phyloP scores from a whole-genome alignment of 352 stramenopile genomes.

The Phytophthora kernoviae region DNA sequence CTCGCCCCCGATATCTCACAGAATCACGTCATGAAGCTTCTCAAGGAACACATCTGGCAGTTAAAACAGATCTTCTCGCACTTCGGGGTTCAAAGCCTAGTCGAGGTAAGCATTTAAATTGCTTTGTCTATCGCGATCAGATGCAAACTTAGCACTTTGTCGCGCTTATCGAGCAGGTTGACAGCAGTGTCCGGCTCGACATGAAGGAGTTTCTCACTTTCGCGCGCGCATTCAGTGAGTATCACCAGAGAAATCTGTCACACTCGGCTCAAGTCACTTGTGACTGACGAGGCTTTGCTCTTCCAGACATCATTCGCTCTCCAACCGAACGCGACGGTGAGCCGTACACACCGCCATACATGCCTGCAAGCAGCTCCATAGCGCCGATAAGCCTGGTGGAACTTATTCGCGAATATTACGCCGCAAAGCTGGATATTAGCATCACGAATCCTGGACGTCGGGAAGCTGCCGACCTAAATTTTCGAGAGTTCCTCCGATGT shows the following conservation, averaged over 20 bases:
- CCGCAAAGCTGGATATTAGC: constrained; percentile 75
- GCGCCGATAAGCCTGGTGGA: constrained; percentile 66
- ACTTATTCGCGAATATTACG: constrained; percentile 73
- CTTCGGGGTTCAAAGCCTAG: constrained; percentile 66
- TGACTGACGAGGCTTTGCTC: neutral
- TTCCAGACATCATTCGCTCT: constrained; percentile 53
- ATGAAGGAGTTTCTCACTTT: constrained; percentile 76
- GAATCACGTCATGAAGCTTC: constrained; percentile 68
- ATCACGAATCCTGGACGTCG: constrained; percentile 54
- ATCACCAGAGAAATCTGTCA: neutral
- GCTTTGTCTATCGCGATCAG: neutral
- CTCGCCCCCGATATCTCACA: constrained; percentile 74
- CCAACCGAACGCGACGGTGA: constrained; percentile 57
- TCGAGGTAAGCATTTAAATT: constrained; percentile 33
- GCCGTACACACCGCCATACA: constrained; percentile 40
- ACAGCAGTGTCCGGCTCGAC: constrained; percentile 54
- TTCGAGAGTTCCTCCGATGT: constrained; percentile 77
- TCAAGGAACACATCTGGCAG: constrained; percentile 71
- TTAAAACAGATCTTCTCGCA: constrained; percentile 83
- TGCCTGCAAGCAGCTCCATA: constrained; percentile 36
- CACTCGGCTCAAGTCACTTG: constrained; percentile 6
- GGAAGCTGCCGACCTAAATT: constrained; percentile 61
- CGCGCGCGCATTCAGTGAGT: constrained; percentile 71
- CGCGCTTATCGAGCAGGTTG: constrained; percentile 29
- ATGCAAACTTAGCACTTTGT: neutral